phyloP scores from a whole-genome alignment of 2,329 filamentous ascomycete genomes.

The Beauveria sp. region DNA sequence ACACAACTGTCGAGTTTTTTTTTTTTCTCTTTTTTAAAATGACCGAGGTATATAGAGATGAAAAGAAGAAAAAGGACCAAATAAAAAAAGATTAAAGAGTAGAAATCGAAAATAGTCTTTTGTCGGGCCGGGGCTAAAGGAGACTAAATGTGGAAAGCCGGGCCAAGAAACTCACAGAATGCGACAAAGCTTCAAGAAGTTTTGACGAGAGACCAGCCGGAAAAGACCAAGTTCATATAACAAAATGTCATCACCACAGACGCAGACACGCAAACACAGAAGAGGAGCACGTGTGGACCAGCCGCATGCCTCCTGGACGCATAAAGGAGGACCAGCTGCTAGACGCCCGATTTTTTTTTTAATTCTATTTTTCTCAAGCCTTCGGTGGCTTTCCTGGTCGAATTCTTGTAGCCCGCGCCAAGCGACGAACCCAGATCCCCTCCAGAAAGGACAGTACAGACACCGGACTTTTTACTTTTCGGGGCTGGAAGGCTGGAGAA shows the following conservation, averaged over 20 bases:
- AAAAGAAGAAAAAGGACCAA: neutral
- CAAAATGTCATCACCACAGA: neutral
- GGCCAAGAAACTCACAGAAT: neutral
- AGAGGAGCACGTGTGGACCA: conserved; percentile 10
- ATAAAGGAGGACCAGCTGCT: neutral
- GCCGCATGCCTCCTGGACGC: neutral
- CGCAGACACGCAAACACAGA: neutral
- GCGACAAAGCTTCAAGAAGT: neutral
- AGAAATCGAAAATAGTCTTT: neutral
- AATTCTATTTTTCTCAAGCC: neutral
- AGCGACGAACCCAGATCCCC: conserved; percentile 8
- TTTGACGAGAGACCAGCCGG: neutral
- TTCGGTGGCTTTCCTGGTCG: neutral
- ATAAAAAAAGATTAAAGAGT: neutral
- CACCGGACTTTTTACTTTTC: neutral
- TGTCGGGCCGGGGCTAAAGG: neutral
- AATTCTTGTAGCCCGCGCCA: neutral
- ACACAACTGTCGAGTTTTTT: neutral
- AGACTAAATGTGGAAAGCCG: neutral
- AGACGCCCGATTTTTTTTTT: conserved; percentile 2
- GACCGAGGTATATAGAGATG: neutral
- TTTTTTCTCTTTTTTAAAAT: neutral
- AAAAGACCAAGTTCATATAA: conserved; percentile 1
- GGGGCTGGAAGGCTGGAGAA: neutral
- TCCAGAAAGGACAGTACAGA: neutral